phyloP scores from a whole-genome alignment of 2,329 filamentous ascomycete species.

The Cladosporium sp. region DNA sequence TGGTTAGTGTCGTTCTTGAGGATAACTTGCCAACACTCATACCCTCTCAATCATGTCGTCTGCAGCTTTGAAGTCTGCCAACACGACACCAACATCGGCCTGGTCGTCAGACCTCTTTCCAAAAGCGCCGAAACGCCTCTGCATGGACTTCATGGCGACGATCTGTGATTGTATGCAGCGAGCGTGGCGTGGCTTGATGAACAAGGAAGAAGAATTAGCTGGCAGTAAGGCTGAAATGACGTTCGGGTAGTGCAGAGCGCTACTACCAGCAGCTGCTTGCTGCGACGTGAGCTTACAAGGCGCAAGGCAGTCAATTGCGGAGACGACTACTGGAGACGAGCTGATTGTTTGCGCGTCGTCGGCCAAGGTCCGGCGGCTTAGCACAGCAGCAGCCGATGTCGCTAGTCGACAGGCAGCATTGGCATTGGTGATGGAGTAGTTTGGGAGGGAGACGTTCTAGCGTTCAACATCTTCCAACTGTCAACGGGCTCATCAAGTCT shows the following conservation, averaged over 20 bases:
- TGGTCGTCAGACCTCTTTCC: conserved; percentile 72
- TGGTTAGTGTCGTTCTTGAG: conserved; percentile 6
- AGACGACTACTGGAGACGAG: background rate
- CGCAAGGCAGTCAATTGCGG: background rate
- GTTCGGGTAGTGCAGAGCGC: background rate
- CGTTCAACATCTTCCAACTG: background rate
- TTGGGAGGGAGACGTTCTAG: background rate
- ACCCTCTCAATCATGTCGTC: conserved; percentile 74
- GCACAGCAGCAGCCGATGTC: conserved; percentile 3
- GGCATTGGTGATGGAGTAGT: background rate
- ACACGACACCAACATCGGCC: conserved; percentile 70
- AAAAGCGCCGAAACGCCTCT: conserved; percentile 73
- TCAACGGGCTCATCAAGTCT: conserved; percentile 4
- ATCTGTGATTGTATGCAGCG: background rate
- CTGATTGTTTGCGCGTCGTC: conserved; percentile 3
- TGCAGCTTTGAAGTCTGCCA: conserved; percentile 79
- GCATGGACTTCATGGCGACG: conserved; percentile 51
- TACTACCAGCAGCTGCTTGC: background rate
- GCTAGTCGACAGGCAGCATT: background rate
- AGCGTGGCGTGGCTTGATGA: background rate
- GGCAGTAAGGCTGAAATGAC: conserved; percentile 10
- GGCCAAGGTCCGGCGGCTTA: conserved; percentile 4
- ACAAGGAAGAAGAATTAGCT: background rate
- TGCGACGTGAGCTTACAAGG: background rate
- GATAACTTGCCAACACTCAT: conserved; percentile 24